Evolutionary conservation across 352 stramenopile species (phyloP).

Genomic region (Phytophthora fragariae): DNA sequence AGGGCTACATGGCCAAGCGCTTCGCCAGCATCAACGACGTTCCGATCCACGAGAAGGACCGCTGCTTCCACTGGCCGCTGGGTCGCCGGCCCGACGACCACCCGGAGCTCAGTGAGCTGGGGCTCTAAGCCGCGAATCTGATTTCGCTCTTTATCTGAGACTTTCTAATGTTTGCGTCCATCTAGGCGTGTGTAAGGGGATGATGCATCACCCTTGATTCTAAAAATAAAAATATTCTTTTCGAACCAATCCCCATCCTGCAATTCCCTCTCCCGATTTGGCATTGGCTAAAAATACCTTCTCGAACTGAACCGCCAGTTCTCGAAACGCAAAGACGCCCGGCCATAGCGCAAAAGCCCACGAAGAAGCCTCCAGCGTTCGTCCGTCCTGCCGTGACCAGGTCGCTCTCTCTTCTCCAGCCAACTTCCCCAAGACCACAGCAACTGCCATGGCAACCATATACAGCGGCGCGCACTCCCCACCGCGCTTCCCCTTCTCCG

Average conservation of each 20-base stretch:
- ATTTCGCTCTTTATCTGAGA: slow-evolving; percentile 8
- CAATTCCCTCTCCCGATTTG: not conserved
- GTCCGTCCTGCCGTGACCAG: not conserved
- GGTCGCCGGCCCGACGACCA: slow-evolving; percentile 61
- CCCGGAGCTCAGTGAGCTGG: slow-evolving; percentile 46
- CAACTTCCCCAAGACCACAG: not conserved
- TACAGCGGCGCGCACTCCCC: slow-evolving; percentile 68
- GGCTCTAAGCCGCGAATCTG: slow-evolving; percentile 29
- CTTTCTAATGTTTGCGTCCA: not conserved
- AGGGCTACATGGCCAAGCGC: slow-evolving; percentile 86
- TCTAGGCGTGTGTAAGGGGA: too few species aligned
- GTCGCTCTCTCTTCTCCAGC: not conserved
- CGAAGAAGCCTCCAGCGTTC: slow-evolving; percentile 3
- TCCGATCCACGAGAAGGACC: slow-evolving; percentile 70
- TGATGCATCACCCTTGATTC: not conserved
- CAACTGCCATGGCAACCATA: slow-evolving; percentile 64
- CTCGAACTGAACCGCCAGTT: slow-evolving; percentile 32
- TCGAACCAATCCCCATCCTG: not conserved
- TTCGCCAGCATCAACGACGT: slow-evolving; percentile 92
- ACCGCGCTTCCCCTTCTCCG: slow-evolving; percentile 67
- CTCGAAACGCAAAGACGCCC: slow-evolving; percentile 11
- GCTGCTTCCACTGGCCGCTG: slow-evolving; percentile 70
- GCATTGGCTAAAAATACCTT: slow-evolving; percentile 38
- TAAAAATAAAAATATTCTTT: not conserved
- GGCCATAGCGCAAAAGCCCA: slow-evolving; percentile 38